Evolutionary conservation across 208 protist species (phyloP).

Genomic region (Balamuthia mandrillaris): DNA sequence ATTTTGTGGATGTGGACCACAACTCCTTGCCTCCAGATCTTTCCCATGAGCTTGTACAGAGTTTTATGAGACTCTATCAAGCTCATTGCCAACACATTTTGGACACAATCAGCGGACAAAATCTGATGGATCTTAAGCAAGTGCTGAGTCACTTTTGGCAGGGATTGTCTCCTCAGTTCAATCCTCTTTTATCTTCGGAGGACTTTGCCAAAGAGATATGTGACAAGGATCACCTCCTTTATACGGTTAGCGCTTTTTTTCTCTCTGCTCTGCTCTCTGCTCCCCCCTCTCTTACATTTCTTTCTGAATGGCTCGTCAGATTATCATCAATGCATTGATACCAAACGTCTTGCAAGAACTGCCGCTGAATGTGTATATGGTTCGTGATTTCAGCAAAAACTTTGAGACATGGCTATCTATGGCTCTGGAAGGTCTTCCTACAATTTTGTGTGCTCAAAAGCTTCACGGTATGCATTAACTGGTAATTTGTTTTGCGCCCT

Average conservation of each 20-base stretch:
- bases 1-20: too few relatives aligned
- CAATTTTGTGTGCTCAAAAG: background rate
- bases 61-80: conserved; percentile 8
- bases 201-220: background rate
- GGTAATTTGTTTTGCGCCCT: background rate
- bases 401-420: background rate
- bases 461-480: background rate
- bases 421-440: background rate
- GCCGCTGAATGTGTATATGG: background rate
- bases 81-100: conserved; percentile 23
- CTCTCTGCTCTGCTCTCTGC: background rate
- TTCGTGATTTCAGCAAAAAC: conserved; percentile 4
- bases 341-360: conserved; percentile 6
- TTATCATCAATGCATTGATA: background rate
- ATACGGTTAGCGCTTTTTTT: background rate
- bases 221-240: conserved; percentile 32
- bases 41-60: background rate
- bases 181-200: background rate
- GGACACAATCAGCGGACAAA: background rate
- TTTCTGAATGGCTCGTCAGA: background rate
- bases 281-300: background rate
- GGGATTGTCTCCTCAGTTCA: background rate
- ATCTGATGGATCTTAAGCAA: background rate
- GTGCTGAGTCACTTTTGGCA: conserved; percentile 26
- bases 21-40: background rate